Evolutionary conservation across 129 eudicot genomes (phyloP).

Genomic region (Helianthus tuberosus): DNA sequence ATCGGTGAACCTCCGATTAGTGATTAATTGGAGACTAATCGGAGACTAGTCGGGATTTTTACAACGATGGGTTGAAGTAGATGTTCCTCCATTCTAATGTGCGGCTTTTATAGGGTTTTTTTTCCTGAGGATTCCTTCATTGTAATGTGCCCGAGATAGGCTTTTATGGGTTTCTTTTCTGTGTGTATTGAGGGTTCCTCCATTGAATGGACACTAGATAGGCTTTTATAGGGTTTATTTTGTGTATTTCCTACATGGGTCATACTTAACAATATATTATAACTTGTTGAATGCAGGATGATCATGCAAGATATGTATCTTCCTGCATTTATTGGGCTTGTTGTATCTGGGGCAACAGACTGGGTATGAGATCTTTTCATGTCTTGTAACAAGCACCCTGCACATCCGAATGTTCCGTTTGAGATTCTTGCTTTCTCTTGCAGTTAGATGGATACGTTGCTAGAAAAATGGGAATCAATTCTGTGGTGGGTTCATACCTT

Average conservation of each 20-base stretch:
- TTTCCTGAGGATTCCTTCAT: too few species aligned
- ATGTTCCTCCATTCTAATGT: not conserved
- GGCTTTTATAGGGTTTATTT: too few species aligned
- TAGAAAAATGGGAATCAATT: constrained; percentile 87
- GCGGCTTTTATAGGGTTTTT: too few species aligned
- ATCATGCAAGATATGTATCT: constrained; percentile 83
- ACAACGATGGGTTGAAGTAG: not conserved
- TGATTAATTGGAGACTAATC: too few species aligned
- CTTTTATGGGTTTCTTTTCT: too few species aligned
- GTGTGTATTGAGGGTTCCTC: too few species aligned
- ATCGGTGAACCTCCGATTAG: too few species aligned
- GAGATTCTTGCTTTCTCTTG: constrained; percentile 22
- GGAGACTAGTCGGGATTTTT: too few species aligned
- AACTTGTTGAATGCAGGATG: constrained; percentile 70
- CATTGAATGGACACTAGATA: too few species aligned
- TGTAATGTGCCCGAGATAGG: too few species aligned
- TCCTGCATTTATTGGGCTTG: constrained; percentile 85
- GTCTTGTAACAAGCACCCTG: not conserved
- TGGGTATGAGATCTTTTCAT: constrained; percentile 58
- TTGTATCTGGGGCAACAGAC: constrained; percentile 89
- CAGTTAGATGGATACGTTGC: constrained; percentile 98
- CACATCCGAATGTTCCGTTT: not conserved
- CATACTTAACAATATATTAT: not conserved
- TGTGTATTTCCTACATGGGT: not conserved
- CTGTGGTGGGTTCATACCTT: constrained; percentile 98